These are phyloP conservation scores for Penicillium sp. DNA, from an alignment of 2,329 filamentous ascomycete species.

Conservation along the genomic window DNA sequence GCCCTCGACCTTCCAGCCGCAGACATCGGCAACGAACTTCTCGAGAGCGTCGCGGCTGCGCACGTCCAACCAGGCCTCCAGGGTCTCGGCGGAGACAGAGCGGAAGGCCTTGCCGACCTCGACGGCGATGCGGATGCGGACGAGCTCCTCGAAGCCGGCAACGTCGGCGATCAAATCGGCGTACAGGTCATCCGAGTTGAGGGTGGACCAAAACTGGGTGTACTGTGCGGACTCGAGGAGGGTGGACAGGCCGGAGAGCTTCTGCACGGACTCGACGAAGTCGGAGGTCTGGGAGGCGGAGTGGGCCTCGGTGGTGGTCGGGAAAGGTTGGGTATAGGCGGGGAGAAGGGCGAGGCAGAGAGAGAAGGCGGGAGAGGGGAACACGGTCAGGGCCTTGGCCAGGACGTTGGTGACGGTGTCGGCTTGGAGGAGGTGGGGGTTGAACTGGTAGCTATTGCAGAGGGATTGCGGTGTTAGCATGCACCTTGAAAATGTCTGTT, in stretches of 20 bases:
- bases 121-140: conserved; percentile 84
- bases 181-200: conserved; percentile 93
- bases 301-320: conserved; percentile 49
- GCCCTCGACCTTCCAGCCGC: conserved; percentile 75
- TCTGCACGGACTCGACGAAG: conserved; percentile 83
- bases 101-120: conserved; percentile 80
- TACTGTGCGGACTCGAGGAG: conserved; percentile 91
- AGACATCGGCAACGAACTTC: conserved; percentile 81
- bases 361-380: conserved; percentile 92
- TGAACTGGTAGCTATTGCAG: conserved; percentile 86
- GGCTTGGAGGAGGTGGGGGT: conserved; percentile 94
- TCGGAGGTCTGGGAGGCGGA: conserved; percentile 42
- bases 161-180: conserved; percentile 94
- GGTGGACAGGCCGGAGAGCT: conserved; percentile 78
- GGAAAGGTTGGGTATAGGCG: conserved; percentile 69
- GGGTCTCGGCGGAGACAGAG: conserved; percentile 64
- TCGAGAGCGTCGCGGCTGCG: conserved; percentile 62
- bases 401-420: conserved; percentile 99
- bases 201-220: conserved; percentile 84
- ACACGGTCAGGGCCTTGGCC: conserved; percentile 95
- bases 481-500: background rate
- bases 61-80: conserved; percentile 75
- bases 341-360: conserved; percentile 92
- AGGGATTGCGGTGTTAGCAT: conserved; percentile 11
- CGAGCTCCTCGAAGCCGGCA: conserved; percentile 87